phyloP scores from a whole-genome alignment of 192 early-diverging fungal species.

The Paraglomus brasilianum region DNA sequence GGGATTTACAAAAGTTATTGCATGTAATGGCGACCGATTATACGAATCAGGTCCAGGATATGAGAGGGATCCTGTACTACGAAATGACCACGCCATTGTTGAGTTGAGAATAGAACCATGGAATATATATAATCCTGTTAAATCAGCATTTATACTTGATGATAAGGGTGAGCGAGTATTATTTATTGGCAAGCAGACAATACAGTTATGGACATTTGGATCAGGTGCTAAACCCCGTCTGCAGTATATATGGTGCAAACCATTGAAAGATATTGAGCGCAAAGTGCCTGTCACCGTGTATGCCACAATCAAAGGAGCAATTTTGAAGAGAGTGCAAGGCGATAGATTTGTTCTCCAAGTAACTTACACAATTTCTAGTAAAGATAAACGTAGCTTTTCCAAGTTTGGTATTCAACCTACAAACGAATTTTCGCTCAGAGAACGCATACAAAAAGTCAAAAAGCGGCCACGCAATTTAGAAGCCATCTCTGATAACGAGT shows the following conservation, averaged over 20 bases:
- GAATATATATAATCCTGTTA: slow-evolving; percentile 12
- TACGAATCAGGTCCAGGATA: background rate
- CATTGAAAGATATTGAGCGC: background rate
- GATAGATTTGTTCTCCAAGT: background rate
- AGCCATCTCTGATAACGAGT: too few relatives aligned
- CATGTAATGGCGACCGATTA: background rate
- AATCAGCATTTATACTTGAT: slow-evolving; percentile 17
- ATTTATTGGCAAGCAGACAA: slow-evolving; percentile 16
- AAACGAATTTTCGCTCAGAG: too few relatives aligned
- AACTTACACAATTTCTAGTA: background rate
- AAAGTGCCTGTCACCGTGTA: background rate
- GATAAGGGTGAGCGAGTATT: background rate
- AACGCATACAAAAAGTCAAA: too few relatives aligned
- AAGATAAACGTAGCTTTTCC: slow-evolving; percentile 2
- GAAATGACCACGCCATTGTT: slow-evolving; percentile 3
- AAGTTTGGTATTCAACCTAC: background rate
- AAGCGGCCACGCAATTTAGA: too few relatives aligned
- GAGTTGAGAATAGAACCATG: slow-evolving; percentile 13
- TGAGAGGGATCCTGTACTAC: background rate
- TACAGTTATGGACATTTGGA: slow-evolving; percentile 12
- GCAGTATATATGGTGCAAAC: slow-evolving; percentile 13
- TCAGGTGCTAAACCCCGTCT: background rate
- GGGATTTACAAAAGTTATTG: slow-evolving; percentile 2
- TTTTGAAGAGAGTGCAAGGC: background rate
- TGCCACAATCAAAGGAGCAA: slow-evolving; percentile 7